These are phyloP conservation scores for Epichloe coenophiala DNA, from an alignment of 2,329 filamentous ascomycete genomes.

Conservation along the genomic window DNA sequence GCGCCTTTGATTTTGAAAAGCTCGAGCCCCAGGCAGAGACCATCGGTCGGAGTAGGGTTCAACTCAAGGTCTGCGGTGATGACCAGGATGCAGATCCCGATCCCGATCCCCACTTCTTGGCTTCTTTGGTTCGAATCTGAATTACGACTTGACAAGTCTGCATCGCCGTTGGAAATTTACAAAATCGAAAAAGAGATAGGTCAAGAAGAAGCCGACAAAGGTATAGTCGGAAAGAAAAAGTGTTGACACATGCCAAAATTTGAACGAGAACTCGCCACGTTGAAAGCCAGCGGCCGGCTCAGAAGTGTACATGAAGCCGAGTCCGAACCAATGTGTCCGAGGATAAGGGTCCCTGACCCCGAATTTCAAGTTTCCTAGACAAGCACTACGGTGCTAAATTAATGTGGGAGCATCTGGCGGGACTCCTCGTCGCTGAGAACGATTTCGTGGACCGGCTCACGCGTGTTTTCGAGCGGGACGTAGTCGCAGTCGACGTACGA, in stretches of 20 bases:
- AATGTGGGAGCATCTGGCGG: constrained; percentile 53
- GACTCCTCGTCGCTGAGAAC: constrained; percentile 65
- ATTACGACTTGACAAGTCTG: neutral
- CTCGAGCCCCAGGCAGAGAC: neutral
- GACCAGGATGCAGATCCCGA: neutral
- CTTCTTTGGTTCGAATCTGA: neutral
- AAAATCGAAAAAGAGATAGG: neutral
- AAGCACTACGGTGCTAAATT: constrained; percentile 7
- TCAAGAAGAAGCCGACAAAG: neutral
- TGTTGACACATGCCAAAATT: neutral
- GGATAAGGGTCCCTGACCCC: neutral
- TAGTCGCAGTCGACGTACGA: constrained; percentile 66
- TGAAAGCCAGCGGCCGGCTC: neutral
- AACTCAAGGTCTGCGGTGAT: neutral
- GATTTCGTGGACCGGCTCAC: constrained; percentile 69
- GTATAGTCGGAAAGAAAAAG: neutral
- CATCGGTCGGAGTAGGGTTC: neutral
- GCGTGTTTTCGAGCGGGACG: constrained; percentile 59
- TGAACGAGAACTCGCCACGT: neutral
- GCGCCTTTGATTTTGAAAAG: neutral
- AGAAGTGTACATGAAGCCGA: neutral
- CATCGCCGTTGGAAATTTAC: neutral
- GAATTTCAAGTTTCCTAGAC: constrained; percentile 1
- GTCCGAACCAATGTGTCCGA: constrained; percentile 1
- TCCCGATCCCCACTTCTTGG: neutral